Evolutionary conservation across 371 early-diverging fungal species (phyloP).

Genomic region (Smittium mucronatum): DNA sequence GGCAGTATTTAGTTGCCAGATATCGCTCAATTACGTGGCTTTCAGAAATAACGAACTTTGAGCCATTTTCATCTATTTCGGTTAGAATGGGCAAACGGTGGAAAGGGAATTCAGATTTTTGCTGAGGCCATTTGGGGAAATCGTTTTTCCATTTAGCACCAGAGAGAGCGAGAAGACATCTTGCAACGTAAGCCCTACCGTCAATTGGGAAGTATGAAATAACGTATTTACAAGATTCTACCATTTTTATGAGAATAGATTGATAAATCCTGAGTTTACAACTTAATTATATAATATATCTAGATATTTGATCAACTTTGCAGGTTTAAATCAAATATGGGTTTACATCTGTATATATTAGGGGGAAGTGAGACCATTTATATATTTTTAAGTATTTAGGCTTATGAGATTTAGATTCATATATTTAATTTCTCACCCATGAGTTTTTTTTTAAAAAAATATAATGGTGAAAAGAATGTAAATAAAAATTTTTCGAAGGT

Average conservation of each 20-base stretch:
- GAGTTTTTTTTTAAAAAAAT: too few relatives aligned
- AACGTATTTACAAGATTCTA: background rate
- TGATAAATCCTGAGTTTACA: too few relatives aligned
- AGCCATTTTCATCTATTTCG: constrained; percentile 23
- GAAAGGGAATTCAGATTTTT: constrained; percentile 29
- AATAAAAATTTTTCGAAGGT: too few relatives aligned
- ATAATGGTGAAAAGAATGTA: too few relatives aligned
- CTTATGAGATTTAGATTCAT: too few relatives aligned
- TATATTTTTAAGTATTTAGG: too few relatives aligned
- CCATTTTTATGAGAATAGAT: background rate
- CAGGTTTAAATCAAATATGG: too few relatives aligned
- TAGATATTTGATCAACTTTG: too few relatives aligned
- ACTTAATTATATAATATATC: too few relatives aligned
- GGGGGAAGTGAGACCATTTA: too few relatives aligned
- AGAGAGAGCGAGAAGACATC: background rate
- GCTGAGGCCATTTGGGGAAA: constrained; percentile 27
- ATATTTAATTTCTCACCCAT: too few relatives aligned
- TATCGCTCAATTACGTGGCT: constrained; percentile 36
- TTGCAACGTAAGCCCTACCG: background rate
- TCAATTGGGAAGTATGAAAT: background rate
- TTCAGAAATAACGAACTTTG: constrained; percentile 28
- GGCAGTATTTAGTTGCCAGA: constrained; percentile 23
- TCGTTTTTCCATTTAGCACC: constrained; percentile 13
- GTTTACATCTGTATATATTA: too few relatives aligned
- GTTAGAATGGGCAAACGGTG: constrained; percentile 32